Percentiles rank a stretch among this genome's conserved stretches.
Conservation (phyloP, 2,329 filamentous ascomycete species). For the Exophiala bonariae region DNA sequence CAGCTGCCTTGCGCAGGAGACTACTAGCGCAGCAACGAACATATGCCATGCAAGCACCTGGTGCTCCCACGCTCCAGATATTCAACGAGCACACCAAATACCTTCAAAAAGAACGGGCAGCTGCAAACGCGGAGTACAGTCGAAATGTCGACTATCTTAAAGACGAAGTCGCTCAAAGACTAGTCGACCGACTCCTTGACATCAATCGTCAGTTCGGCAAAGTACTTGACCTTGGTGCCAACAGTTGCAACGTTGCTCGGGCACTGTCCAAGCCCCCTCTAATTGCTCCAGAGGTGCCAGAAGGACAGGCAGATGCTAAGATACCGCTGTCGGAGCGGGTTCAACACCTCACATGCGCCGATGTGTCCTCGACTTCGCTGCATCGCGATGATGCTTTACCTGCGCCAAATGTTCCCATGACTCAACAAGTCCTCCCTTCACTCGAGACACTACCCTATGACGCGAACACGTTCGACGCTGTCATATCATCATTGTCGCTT, state of each 20-base stretch:
- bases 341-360: constrained; percentile 73
- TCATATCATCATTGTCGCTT: constrained; percentile 83
- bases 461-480: constrained; percentile 78
- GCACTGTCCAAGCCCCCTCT: constrained; percentile 67
- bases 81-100: constrained; percentile 89
- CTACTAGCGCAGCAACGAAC: constrained; percentile 21
- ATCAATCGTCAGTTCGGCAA: constrained; percentile 85
- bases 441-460: constrained; percentile 73
- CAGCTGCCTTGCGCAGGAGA: constrained; percentile 18
- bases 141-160: constrained; percentile 87
- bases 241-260: constrained; percentile 90
- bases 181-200: constrained; percentile 86
- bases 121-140: constrained; percentile 66
- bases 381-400: constrained; percentile 67
- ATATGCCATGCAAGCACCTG: constrained; percentile 78
- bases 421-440: constrained; percentile 68
- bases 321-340: constrained; percentile 69
- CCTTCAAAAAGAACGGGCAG: constrained; percentile 86
- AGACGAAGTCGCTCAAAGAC: constrained; percentile 81
- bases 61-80: constrained; percentile 78
- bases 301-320: constrained; percentile 16
- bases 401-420: constrained; percentile 68
- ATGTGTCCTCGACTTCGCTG: constrained; percentile 75
- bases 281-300: constrained; percentile 48
- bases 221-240: constrained; percentile 90